Base-by-base conservation (phyloP, 805 yeast species). In the Yarrowia sp. region DNA sequence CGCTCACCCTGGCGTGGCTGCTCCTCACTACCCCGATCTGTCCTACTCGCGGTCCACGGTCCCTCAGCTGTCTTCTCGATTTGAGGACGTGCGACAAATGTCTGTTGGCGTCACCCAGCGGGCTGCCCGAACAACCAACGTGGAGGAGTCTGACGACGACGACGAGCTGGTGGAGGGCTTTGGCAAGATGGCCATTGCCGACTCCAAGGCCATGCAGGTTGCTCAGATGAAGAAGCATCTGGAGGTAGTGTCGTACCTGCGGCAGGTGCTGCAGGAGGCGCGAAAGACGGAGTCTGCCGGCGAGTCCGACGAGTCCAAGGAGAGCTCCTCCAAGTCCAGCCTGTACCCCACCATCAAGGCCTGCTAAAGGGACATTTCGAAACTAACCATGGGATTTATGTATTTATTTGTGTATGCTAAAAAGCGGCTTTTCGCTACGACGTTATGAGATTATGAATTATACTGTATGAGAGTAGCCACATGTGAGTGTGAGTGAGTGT, bases 341-440 rank as follows among this genome's bases (percentile, higher is more conserved):
- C 47, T 55, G 8, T 55, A 55, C 61, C 61, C 61, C 31, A 55
- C 61, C 61, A 55, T 55, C 47, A 55, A 55, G 61, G 61, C 61
- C 38, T 55, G 61, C 61, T 55, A 55, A n/a, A 41, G n/a, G 33
- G 45, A 15, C 32, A 18, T 9, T 14, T 31, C 9, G 61, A 55
- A 51, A 55, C 61, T 55, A 55, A 55, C 61, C 61, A 31, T 41
- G 61, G 61, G 61, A 39, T 55, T 39, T 55, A 55, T 55, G 61
- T 55, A 55, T 55, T 55, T 55, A 55, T 55, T 51, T 55, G 61
- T 55, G 61, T 55, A 55, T 55, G 61, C 61, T 55, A 55, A 55
- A 55, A 55, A 55, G 61, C 61, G 61, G 43, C 17, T 31, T 39
- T 33, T 55, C 61, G 61, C 61, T 55, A 55, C 61, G 61, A 55